Conservation (phyloP, 139 green algal species). For the Haematococcus lacustris region DNA sequence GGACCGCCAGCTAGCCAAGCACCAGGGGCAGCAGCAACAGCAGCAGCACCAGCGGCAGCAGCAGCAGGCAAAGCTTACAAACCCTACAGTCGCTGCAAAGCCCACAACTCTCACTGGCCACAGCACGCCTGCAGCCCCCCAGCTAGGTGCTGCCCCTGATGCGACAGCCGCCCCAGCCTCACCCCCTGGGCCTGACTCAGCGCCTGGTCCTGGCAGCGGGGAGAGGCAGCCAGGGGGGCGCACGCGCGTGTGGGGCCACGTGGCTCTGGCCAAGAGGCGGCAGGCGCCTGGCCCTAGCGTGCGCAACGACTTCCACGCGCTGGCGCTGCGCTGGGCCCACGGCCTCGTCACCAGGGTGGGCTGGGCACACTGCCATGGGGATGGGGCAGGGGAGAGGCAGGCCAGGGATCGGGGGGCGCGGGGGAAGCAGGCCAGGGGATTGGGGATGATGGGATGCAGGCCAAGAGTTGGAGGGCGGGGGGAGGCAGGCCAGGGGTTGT, state of each 20-base stretch:
- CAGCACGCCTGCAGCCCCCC: no score
- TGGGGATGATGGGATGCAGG: background rate
- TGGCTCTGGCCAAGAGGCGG: slow-evolving; percentile 10
- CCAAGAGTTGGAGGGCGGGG: background rate
- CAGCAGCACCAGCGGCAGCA: no score
- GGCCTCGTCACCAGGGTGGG: slow-evolving; percentile 42
- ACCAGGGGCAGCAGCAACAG: no score
- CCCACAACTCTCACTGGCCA: no score
- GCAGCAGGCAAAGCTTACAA: no score
- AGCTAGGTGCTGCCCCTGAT: no score
- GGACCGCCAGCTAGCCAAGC: no score
- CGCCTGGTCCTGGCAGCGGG: no score
- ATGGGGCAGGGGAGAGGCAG: background rate
- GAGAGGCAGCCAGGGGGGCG: no score
- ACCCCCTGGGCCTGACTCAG: no score
- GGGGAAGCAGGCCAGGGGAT: background rate
- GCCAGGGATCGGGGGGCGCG: background rate
- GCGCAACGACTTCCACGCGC: slow-evolving; percentile 39
- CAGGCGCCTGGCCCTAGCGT: background rate
- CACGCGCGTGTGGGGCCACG: slow-evolving; percentile 25
- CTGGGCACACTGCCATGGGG: background rate
- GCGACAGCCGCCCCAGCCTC: no score
- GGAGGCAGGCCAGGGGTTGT: background rate
- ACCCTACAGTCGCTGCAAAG: no score
- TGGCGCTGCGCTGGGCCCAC: slow-evolving; percentile 59